Base-by-base conservation (phyloP, 768 basidiomycete species). In the Lactifluus volemus region DNA sequence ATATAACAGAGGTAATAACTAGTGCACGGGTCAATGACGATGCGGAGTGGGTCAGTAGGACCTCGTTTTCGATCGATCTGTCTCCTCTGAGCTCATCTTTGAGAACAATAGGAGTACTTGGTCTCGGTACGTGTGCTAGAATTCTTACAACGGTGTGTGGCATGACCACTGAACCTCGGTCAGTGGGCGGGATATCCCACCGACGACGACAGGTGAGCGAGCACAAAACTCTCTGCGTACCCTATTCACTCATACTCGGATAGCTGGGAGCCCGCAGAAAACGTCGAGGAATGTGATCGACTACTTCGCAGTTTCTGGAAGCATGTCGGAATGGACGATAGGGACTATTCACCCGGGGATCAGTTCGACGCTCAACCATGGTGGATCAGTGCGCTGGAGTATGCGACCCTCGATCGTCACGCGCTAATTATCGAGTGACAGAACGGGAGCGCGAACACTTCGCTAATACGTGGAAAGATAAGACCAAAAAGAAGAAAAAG, bases 251-350 rank as follows among this genome's bases (percentile, higher is more conserved):
- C 41, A 63, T 32, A 21, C 64, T 19, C 2, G 62, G n/a, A 29
- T 59, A 89, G 88, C 66, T 89, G 87, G 87, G 88, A 89, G 60
- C 88, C 88, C 11, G 72, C 76, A 53, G 72, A 71, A 7, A 86
- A 89, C 68, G 75, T 89, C 14, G 65, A 69, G 39, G 73, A 77
- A 30, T 89, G 88, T 67, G 71, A 78, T 15, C 78, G 83, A 19
- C 74, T 89, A 15, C 71, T 88, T 29, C 62, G 70, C n/a, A 83
- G 82, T 63, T 89, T 89, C 68, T 76, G 74, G 75, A 50, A 71
- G 5, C 77, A 85, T 54, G 65, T 88, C 19, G 86, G 86, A 1
- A 69, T 70, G 17, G 84, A 88, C 60, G 68, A 86, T 55, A 52
- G 76, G 0, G 83, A 86, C 66, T 85, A 85, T 70, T 48, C 63